phyloP scores from a whole-genome alignment of 768 basidiomycete genomes.

The Mycena kentingensis region DNA sequence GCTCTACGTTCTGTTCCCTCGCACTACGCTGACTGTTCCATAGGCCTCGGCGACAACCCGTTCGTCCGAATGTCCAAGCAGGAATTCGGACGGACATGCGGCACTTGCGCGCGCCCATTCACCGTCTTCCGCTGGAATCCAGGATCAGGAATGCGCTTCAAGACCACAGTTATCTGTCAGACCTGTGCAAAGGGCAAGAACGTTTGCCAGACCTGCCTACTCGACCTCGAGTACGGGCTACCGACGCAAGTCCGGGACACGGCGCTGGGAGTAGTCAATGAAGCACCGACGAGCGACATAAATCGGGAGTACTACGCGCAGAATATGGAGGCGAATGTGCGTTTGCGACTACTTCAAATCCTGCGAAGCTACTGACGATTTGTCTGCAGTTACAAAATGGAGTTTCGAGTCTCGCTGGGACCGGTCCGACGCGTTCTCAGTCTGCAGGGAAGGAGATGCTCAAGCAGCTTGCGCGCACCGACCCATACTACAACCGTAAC shows the following conservation, averaged over 20 bases:
- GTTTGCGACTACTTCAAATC: conserved; percentile 25
- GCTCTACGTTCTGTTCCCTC: conserved; percentile 28
- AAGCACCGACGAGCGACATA: conserved; percentile 95
- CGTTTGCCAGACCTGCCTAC: conserved; percentile 95
- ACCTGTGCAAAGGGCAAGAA: conserved; percentile 96
- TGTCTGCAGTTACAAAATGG: neutral
- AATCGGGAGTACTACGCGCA: conserved; percentile 95
- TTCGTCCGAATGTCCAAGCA: conserved; percentile 99
- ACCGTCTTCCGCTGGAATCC: conserved; percentile 99
- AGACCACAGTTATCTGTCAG: conserved; percentile 96
- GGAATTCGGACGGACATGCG: conserved; percentile 93
- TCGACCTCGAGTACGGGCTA: conserved; percentile 94
- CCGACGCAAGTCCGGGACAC: conserved; percentile 98
- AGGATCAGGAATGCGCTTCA: conserved; percentile 89
- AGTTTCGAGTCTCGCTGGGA: neutral
- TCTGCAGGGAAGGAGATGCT: conserved; percentile 95
- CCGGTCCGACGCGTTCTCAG: conserved; percentile 43
- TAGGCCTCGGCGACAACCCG: conserved; percentile 86
- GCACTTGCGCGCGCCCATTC: conserved; percentile 95
- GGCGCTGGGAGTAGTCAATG: conserved; percentile 79
- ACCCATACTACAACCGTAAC: conserved; percentile 98
- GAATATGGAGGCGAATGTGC: conserved; percentile 84
- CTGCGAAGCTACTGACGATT: neutral
- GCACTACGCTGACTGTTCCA: conserved; percentile 3
- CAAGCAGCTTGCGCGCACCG: conserved; percentile 90